Base-by-base conservation (phyloP, 108 stramenopile species). In the Parietichytrium sp. region DNA sequence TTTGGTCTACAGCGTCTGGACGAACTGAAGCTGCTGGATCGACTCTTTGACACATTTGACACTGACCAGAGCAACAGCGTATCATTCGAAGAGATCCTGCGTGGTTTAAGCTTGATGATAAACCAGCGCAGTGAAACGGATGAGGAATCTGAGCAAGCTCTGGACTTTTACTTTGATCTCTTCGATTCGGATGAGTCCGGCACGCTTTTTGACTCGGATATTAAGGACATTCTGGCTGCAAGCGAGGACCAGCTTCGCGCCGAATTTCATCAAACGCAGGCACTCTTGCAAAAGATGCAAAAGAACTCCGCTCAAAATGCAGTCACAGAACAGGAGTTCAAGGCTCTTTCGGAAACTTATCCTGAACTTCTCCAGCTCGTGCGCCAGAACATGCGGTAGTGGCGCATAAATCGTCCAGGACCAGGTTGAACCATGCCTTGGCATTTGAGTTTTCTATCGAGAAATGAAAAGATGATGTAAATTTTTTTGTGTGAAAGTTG, bases 351-450 rank as follows among this genome's bases (percentile, higher is more conserved):
- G 0, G 38, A 72, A 42, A 33, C 36, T 33, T 42, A 72, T 72
- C 61, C 61, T 20, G 61, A 72, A 25, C 61, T 72, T 18, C 61
- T 72, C 23, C 36, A 72, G 36, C 38, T 72, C 6, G 23, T 72
- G 6, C 61, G 61, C 1, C 61, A 72, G 20, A 72, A 72, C 61
- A 72, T 72, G 61, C 61, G 61, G 38, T 72, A 72, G 33, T 25
- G n/a, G 54, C 7, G 54, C 26, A 26, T n/a, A n/a, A 27, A 15
- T 15, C 12, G 27, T 26, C 27, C 23, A 12, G 27, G 26, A 26
- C 23, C 23, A 26, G 20, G 26, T 26, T 26, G 54, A n/a, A 15
- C 23, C 12, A n/a, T 12, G 54, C 20, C 8, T 26, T 26, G 25
- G 26, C 54, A 54, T n/a, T 12, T 8, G 26, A 27, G 54, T 8